A percentile compares a stretch with the other conserved stretches of the same genome.
phyloP scores from a whole-genome alignment of 1,284 basidiomycete species.

The Boletus chippewaensis region DNA sequence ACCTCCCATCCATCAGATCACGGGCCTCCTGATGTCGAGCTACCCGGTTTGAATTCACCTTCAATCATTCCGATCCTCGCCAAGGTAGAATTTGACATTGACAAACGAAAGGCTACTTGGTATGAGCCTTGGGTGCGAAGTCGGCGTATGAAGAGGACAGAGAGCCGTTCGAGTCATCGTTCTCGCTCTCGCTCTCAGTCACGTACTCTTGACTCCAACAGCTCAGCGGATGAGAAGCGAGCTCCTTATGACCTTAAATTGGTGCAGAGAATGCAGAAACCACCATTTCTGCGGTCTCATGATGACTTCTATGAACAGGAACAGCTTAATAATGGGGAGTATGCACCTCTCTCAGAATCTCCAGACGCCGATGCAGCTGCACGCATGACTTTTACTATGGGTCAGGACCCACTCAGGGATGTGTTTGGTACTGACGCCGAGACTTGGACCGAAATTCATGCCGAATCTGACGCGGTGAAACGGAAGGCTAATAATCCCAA shows the following conservation, averaged over 20 bases:
- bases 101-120: slow-evolving; percentile 68
- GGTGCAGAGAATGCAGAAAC: slow-evolving; percentile 43
- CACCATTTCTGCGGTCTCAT: slow-evolving; percentile 25
- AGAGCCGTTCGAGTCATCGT: slow-evolving; percentile 34
- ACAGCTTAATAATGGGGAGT: slow-evolving; percentile 22
- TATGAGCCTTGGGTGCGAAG: slow-evolving; percentile 72
- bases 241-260: slow-evolving; percentile 46
- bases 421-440: slow-evolving; percentile 55
- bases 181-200: slow-evolving; percentile 23
- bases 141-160: slow-evolving; percentile 49
- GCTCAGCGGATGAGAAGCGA: slow-evolving; percentile 28
- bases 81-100: slow-evolving; percentile 85
- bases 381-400: slow-evolving; percentile 24
- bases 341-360: slow-evolving; percentile 34
- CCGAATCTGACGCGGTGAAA: slow-evolving; percentile 24
- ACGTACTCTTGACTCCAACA: slow-evolving; percentile 18
- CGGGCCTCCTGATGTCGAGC: slow-evolving; percentile 43
- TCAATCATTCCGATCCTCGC: slow-evolving; percentile 75
- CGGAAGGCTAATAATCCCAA: slow-evolving; percentile 35
- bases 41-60: slow-evolving; percentile 58
- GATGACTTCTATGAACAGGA: slow-evolving; percentile 25
- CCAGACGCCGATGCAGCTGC: slow-evolving; percentile 17
- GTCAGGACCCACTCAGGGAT: slow-evolving; percentile 41
- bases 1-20: slow-evolving; percentile 45
- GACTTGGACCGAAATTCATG: slow-evolving; percentile 52